Evolutionary conservation across 495 filamentous ascomycete genomes (phyloP), one percentile per base, ranked within the genome.

Genomic region (Hyaloscypha bicolor): DNA sequence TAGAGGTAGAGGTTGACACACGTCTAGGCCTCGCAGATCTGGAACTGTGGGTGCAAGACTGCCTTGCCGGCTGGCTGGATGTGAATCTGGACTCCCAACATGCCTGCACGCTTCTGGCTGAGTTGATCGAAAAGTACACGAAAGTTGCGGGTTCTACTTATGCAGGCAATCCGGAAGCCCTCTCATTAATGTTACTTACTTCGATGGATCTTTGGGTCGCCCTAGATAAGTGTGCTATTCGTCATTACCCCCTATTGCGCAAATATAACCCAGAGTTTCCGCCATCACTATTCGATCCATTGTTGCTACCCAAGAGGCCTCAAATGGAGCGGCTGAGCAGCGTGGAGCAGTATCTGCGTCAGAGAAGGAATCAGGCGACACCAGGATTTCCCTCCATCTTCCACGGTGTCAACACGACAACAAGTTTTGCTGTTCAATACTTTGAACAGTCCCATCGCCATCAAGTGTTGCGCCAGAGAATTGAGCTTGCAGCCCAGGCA

Each of bases 131-230:
- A n/a, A 9, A 21, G 1, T 86, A 86, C 59, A 32, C 72, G 30
- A n/a, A 25, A 2, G 31, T 42, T 16, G 81, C 78, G 8, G 66
- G 25, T 21, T 3, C 9, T 0, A 3, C 53, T 6, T 89, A 88
- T 67, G 19, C 9, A 0, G 59, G 65, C 0, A 81, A 83, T 53
- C 84, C 87, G 0, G 85, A 86, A 70, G 76, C 72, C 0, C 68
- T 81, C 2, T 91, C 89, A 1, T 57, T 83, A 0, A 87, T 91
- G 86, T 42, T 87, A 2, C 78, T 92, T n/a, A 86, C 81, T 0
- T 72, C 84, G 5, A 74, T 90, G 64, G 87, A 91, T 35, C 67
- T 91, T 0, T 92, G 89, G 88, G 71, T 88, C 45, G 85, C 86
- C 21, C 76, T 79, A 55, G 89, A 92, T 67, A 84, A 78, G 60